Evolutionary conservation across 1,139 yeast species (phyloP).

Genomic region (Torulaspora pretoriensis): DNA sequence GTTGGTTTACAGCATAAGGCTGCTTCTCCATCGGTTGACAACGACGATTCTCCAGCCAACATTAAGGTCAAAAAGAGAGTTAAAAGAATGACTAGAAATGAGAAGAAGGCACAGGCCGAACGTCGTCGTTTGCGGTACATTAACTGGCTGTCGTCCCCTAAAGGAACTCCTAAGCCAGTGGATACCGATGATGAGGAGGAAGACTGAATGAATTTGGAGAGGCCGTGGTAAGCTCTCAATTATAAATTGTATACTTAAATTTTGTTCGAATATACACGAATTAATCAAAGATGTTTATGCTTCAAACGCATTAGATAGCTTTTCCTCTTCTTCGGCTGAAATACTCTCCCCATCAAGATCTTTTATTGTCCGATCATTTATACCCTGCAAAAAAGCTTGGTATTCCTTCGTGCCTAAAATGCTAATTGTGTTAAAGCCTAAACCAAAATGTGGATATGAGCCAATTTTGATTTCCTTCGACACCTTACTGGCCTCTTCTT

Average conservation of each 20-base stretch:
- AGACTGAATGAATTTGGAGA: constrained; percentile 19
- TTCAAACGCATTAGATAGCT: constrained; percentile 26
- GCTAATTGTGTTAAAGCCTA: constrained; percentile 64
- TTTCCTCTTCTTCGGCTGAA: constrained; percentile 51
- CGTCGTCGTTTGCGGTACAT: constrained; percentile 91
- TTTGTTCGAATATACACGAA: constrained; percentile 1
- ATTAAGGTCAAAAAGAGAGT: constrained; percentile 87
- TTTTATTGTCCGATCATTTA: constrained; percentile 47
- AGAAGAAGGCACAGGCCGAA: constrained; percentile 84
- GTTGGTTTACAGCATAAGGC: constrained; percentile 41
- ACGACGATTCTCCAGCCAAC: constrained; percentile 91
- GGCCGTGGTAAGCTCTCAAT: background rate
- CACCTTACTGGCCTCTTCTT: constrained; percentile 42
- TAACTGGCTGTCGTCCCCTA: constrained; percentile 93
- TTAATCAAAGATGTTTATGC: constrained; percentile 1
- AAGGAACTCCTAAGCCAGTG: constrained; percentile 93
- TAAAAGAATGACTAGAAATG: constrained; percentile 97
- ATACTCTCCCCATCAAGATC: constrained; percentile 54
- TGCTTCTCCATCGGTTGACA: constrained; percentile 43
- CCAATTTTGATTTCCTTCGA: constrained; percentile 59
- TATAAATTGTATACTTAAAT: constrained; percentile 1
- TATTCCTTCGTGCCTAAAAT: constrained; percentile 54
- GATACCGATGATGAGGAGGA: constrained; percentile 92
- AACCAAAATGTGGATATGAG: constrained; percentile 72
- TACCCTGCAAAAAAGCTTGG: constrained; percentile 39